Evolutionary conservation across 2,329 filamentous ascomycete genomes (phyloP), one percentile per base, ranked within the genome.

Genomic region (Colletotrichum agaves): DNA sequence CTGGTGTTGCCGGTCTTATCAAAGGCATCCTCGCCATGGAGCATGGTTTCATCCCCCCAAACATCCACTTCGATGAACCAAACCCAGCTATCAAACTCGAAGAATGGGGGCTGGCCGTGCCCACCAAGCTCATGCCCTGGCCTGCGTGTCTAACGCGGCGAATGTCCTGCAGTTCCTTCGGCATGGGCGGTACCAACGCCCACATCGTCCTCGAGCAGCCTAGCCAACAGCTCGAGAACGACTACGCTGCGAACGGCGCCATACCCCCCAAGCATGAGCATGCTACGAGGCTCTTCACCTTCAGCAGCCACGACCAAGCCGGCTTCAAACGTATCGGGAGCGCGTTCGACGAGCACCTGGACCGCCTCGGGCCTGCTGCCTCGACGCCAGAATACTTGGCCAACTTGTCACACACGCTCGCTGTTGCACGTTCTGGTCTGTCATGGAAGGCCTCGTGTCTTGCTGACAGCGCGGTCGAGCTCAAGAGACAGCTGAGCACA

Each of bases 11-110:
- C 0, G 75, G 75, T 0, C 27, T 86, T 1, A 76, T 86, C 13
- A 86, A 86, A 63, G 73, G 74, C 4, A 71, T 81, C 1, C 50
- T 85, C 13, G 75, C 77, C 1, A 58, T 84, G 0, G 81, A 85
- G 61, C 73, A 78, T 4, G 71, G 71, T 0, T 73, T 79, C 44
- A 86, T 88, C 4, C 82, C 84, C 0, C 81, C 81, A 15, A 84
- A 86, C 39, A 79, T 85, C 71, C 85, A 86, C 69, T 85, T 86
- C 55, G 72, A 80, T 19, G 72, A 69, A 1, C 77, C 79, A 0
- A 87, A 86, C 52, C 81, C 82, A 0, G 74, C 76, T 2, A 82
- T 87, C 23, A 67, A 66, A 4, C 49, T 74, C 1, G 55, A 72
- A 1, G 57, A 61, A 10, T 76, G 46, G 74, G 72, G 63, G 23